A percentile compares a stretch with the other conserved stretches of the same genome.
These are phyloP conservation scores for Bocquillonia castaneifolia DNA, from an alignment of 441 rosid species.

Conservation along the genomic window DNA sequence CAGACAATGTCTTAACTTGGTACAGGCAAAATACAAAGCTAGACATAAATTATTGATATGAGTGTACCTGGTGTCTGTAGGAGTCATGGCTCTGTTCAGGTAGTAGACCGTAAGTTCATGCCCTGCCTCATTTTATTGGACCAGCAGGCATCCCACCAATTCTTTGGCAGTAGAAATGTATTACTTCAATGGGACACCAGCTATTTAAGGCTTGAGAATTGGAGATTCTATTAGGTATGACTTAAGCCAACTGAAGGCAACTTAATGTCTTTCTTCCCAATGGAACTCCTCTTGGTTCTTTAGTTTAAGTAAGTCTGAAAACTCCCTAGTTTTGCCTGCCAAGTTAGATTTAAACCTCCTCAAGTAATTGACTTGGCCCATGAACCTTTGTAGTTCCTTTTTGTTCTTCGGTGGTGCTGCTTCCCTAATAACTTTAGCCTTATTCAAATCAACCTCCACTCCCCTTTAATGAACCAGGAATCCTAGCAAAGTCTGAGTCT, in stretches of 20 bases:
- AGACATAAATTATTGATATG: conserved; percentile 5
- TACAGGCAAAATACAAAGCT: not conserved
- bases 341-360: not conserved
- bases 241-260: not conserved
- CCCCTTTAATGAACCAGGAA: not conserved
- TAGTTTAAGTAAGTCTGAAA: not conserved
- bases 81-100: too few species aligned
- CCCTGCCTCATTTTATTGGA: too few species aligned
- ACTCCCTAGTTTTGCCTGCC: not conserved
- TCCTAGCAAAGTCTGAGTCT: not conserved
- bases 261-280: not conserved
- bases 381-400: not conserved
- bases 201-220: not conserved
- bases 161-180: not conserved
- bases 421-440: not conserved
- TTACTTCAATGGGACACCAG: not conserved
- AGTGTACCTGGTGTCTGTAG: not conserved
- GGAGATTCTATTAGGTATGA: not conserved
- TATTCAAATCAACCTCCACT: not conserved
- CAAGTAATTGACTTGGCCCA: not conserved
- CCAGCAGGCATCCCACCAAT: too few species aligned
- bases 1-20: not conserved
- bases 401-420: not conserved
- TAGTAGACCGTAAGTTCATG: not conserved
- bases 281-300: not conserved